These are phyloP conservation scores for Lepidium sativum DNA, from an alignment of 345 rosid genomes.

Conservation along the genomic window DNA sequence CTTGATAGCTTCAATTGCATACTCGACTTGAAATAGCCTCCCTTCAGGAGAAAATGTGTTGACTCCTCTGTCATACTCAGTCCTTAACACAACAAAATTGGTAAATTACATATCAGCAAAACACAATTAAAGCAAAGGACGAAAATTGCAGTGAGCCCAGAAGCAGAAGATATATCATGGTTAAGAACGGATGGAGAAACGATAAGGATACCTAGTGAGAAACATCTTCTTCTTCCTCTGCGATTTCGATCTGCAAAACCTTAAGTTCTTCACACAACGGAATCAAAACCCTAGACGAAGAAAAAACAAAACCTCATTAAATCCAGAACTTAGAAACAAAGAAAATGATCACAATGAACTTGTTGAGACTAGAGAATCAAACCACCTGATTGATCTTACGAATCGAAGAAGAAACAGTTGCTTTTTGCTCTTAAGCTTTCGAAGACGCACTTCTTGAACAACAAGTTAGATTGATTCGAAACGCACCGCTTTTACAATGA, in stretches of 20 bases:
- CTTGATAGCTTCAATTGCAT: slow-evolving; percentile 99
- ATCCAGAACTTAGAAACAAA: background rate
- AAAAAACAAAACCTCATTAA: background rate
- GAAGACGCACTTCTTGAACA: slow-evolving; percentile 24
- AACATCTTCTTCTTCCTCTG: slow-evolving; percentile 37
- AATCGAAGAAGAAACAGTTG: slow-evolving; percentile 5
- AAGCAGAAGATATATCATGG: background rate
- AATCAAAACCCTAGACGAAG: slow-evolving; percentile 12
- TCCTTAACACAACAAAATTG: slow-evolving; percentile 37
- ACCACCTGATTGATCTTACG: slow-evolving; percentile 16
- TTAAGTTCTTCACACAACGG: background rate
- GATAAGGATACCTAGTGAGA: slow-evolving; percentile 47
- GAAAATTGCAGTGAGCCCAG: slow-evolving; percentile 3
- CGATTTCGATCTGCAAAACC: slow-evolving; percentile 26
- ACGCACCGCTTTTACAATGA: background rate
- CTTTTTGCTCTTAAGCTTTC: background rate
- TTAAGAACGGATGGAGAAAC: background rate
- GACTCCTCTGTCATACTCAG: slow-evolving; percentile 98
- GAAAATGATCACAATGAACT: background rate
- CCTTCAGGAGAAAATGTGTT: slow-evolving; percentile 99
- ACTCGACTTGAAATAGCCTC: slow-evolving; percentile 89
- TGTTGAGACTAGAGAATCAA: background rate
- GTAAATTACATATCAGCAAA: background rate
- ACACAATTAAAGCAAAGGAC: background rate
- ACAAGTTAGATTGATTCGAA: slow-evolving; percentile 20